A percentile compares a stretch with the other conserved stretches of the same genome.
Conservation (phyloP, 164 flowering plant species). For the Houttuynia cordata region DNA sequence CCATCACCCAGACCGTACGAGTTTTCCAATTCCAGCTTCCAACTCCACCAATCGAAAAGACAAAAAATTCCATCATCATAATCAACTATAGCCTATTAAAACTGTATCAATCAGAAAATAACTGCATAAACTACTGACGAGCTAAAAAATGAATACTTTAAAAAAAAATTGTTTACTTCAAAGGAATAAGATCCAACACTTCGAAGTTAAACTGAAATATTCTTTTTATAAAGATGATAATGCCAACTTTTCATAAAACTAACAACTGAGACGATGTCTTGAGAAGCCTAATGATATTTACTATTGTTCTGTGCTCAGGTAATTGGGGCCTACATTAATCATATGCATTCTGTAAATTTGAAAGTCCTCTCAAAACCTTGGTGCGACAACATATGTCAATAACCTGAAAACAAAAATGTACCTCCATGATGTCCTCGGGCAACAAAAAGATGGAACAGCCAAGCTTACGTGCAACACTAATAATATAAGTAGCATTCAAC, state of each 20-base stretch:
- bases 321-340: not conserved
- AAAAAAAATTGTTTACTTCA: not conserved
- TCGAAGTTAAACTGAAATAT: not conserved
- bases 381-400: not conserved
- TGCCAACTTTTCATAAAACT: no score
- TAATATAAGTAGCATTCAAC: conserved; percentile 83
- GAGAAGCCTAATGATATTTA: not conserved
- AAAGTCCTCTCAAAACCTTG: not conserved
- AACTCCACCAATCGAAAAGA: not conserved
- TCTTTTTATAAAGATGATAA: no score
- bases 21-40: no score
- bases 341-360: not conserved
- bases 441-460: conserved; percentile 90
- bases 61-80: not conserved
- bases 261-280: no score
- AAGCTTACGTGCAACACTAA: conserved; percentile 92
- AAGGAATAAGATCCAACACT: not conserved
- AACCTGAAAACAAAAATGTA: conserved; percentile 9
- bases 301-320: not conserved
- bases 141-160: no score
- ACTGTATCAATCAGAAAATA: no score
- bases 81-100: not conserved
- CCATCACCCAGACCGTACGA: no score
- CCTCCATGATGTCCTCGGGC: conserved; percentile 97
- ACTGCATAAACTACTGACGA: no score